Evolutionary conservation across 106 monocot species (phyloP).

Genomic region (Dendrobium nobile): DNA sequence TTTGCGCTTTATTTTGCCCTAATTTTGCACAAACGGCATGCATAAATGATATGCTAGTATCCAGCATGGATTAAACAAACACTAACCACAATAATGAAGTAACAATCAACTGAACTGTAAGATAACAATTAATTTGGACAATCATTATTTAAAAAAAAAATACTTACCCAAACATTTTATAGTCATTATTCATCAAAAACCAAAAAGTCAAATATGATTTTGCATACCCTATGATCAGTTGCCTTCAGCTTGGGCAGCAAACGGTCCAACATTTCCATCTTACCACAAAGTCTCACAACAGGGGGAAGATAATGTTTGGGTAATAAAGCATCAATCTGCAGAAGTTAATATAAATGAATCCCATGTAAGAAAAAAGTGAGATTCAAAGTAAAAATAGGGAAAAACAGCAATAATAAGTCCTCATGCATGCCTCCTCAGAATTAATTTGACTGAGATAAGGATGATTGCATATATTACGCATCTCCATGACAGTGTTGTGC

Average conservation of each 20-base stretch:
- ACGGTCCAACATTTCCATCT: conserved; percentile 96
- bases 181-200: background rate
- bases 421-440: conserved; percentile 59
- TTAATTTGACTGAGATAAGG: conserved; percentile 96
- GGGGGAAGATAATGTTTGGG: conserved; percentile 90
- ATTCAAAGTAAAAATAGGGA: background rate
- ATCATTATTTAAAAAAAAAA: background rate
- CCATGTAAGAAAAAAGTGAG: background rate
- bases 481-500: conserved; percentile 97
- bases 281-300: conserved; percentile 90
- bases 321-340: conserved; percentile 74
- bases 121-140: background rate
- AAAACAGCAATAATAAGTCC: background rate
- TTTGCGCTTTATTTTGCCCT: background rate
- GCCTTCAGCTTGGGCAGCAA: conserved; percentile 94
- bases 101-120: background rate
- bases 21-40: background rate
- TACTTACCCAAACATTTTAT: background rate
- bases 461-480: conserved; percentile 99
- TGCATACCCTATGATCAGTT: conserved; percentile 83
- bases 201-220: background rate
- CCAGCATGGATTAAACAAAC: background rate
- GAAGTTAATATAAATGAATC: conserved; percentile 2
- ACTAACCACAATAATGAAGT: background rate
- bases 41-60: background rate